Evolutionary conservation across 371 early-diverging fungal genomes (phyloP), one percentile per base, ranked within the genome.

Genomic region (Mortierella sp.): DNA sequence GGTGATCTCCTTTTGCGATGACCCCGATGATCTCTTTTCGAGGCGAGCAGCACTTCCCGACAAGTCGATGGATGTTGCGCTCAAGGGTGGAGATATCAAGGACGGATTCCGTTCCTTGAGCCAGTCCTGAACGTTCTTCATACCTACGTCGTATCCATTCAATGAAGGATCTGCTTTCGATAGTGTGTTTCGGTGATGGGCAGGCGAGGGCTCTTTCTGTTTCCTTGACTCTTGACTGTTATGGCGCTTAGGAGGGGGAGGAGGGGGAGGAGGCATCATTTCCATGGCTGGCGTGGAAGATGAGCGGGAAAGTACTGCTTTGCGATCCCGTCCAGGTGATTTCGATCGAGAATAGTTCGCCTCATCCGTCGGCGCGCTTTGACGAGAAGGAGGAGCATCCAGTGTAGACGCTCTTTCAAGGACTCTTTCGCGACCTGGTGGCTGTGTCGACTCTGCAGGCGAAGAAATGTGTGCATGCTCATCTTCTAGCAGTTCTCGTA

Each of bases 81-180:
- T 68, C 42, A 74, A 41, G 2, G 74, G 60, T 0, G 69, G 74
- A 0, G 74, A 74, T 24, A 68, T 49, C 55, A 74, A 42, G 1
- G 74, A 60, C 2, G 74, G 74, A 18, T 68, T 64, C 7, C 65
- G 59, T 38, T 64, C 58, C 54, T 68, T 68, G 30, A 74, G 56
- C 74, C 74, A 74, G 24, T 61, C 65, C 18, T 56, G 56, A 9
- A 74, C 74, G 24, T 64, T 64, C 23, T 61, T 59, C 74, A 74
- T 68, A 24, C 69, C 50, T 19, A 55, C 58, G 13, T 74, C 74
- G 24, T 68, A 50, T 27, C 50, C 52, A n/a, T 58, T 66, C 7
- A 62, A 60, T 8, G 6, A 42, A 0, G 14, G 9, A 7, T 30
- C 64, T 23, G 50, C 42, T 3, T 50, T 42, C 41, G 39, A 26